phyloP scores from a whole-genome alignment of 148 eudicot genomes.

The Heliamphora exappendiculata region DNA sequence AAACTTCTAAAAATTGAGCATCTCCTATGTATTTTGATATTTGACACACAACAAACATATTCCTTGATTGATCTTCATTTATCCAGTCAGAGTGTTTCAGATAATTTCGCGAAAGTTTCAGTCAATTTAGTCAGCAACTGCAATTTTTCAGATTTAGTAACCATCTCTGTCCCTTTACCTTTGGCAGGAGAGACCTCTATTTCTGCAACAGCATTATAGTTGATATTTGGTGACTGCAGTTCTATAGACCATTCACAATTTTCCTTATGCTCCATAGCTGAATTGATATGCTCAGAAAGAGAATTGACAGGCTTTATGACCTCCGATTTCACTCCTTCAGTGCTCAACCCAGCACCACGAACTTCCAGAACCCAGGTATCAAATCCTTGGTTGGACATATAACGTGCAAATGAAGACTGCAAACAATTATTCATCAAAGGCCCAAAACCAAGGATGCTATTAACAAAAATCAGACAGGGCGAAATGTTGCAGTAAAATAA shows the following conservation, averaged over 20 bases:
- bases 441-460: background rate
- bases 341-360: constrained; percentile 94
- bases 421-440: constrained; percentile 9
- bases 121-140: constrained; percentile 54
- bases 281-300: constrained; percentile 44
- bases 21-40: constrained; percentile 59
- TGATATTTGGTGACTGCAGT: constrained; percentile 20
- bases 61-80: constrained; percentile 59
- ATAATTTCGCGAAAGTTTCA: constrained; percentile 59
- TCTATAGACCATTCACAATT: constrained; percentile 9
- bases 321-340: constrained; percentile 26
- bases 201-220: constrained; percentile 22
- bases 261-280: background rate
- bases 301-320: constrained; percentile 51
- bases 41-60: constrained; percentile 64
- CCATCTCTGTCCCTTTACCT: constrained; percentile 24
- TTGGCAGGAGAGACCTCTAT: constrained; percentile 25
- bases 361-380: constrained; percentile 98
- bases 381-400: constrained; percentile 94
- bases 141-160: constrained; percentile 5
- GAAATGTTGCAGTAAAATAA: background rate
- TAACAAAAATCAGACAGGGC: background rate
- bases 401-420: constrained; percentile 96
- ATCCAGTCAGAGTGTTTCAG: constrained; percentile 81
- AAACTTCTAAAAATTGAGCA: background rate